Evolutionary conservation across 1,284 basidiomycete genomes (phyloP), one percentile per base, ranked within the genome.

Genomic region (Jaminaea rosea): DNA sequence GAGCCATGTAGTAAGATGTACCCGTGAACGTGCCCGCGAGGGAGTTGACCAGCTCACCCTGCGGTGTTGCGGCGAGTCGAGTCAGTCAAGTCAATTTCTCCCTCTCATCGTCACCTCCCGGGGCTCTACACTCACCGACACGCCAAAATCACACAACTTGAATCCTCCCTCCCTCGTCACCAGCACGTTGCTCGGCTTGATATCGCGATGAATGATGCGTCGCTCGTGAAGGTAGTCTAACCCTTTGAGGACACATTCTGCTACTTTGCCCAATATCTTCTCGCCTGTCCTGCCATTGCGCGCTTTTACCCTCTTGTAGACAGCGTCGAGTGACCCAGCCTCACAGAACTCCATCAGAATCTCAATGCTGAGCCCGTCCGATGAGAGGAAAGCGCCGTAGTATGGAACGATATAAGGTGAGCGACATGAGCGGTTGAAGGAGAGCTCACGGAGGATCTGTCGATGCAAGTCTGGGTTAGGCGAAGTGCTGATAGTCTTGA

Each of bases 261-360:
- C 88, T 42, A 99, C 81, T 64, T 91, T 85, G 29, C 89, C 91
- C 9, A 91, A 81, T 39, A 96, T 89, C 75, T 85, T 86, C 78
- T 98, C 94, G 26, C 87, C 86, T 50, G 92, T 88, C 36, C 90
- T 79, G 19, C 85, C 85, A 49, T 84, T 80, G 26, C 75, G 70
- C 58, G 86, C 82, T 72, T 85, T 86, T 78, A 96, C 88, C 55
- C 84, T 83, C 69, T 85, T 84, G 50, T 90, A 83, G 50, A 97
- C 83, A 4, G 83, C 81, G 73, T 98, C 94, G 62, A 99, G 78
- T 70, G 76, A 78, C 0, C 79, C 80, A 3, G 89, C 94, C 71
- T 96, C 91, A 76, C 89, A 81, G 65, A 79, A 86, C 75, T 99
- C 94, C 88, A 97, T 94, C 62, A 94, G 80, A 60, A 99, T 90